Percentiles rank a stretch among this genome's conserved stretches.
These are phyloP conservation scores for Fusarium pseudocircinatum DNA, from an alignment of 2,329 filamentous ascomycete genomes.

Conservation along the genomic window DNA sequence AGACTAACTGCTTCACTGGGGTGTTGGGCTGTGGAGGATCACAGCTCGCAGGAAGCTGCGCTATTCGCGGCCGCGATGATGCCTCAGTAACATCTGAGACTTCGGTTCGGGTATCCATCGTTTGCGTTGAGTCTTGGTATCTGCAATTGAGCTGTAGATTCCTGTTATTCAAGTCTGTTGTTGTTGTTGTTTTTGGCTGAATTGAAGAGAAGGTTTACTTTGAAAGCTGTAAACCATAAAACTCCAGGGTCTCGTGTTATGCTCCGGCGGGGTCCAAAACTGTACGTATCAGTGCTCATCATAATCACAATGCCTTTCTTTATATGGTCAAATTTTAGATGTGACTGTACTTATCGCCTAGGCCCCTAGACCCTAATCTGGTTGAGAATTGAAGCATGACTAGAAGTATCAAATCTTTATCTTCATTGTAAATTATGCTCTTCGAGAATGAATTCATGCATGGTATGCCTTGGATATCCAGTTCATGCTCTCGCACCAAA, in stretches of 20 bases:
- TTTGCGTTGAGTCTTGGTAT: not conserved
- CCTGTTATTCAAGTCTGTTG: not conserved
- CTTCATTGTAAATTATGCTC: not conserved
- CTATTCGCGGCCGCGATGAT: slow-evolving; percentile 43
- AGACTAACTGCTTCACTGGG: slow-evolving; percentile 79
- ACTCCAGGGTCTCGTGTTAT: slow-evolving; percentile 11
- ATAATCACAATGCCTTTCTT: not conserved
- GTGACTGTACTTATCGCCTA: not conserved
- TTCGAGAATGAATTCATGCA: not conserved
- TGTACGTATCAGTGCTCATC: slow-evolving; percentile 11
- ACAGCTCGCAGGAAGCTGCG: slow-evolving; percentile 82
- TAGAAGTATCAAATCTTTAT: not conserved
- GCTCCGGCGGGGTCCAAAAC: slow-evolving; percentile 23
- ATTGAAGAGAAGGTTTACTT: slow-evolving; percentile 7
- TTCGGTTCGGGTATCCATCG: slow-evolving; percentile 43
- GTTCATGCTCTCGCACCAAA: not conserved
- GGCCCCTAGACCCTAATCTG: not conserved
- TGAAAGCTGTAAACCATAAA: slow-evolving; percentile 4
- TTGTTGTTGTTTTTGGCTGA: not conserved
- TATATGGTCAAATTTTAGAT: not conserved
- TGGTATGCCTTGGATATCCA: not conserved
- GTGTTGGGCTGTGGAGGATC: slow-evolving; percentile 80
- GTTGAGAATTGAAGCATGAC: not conserved
- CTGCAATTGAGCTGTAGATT: not conserved
- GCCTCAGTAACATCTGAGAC: slow-evolving; percentile 40